Percentiles rank a stretch among this genome's conserved stretches.
Evolutionary conservation across 768 basidiomycete species (phyloP).

Genomic region (Leccinum incarnatum): DNA sequence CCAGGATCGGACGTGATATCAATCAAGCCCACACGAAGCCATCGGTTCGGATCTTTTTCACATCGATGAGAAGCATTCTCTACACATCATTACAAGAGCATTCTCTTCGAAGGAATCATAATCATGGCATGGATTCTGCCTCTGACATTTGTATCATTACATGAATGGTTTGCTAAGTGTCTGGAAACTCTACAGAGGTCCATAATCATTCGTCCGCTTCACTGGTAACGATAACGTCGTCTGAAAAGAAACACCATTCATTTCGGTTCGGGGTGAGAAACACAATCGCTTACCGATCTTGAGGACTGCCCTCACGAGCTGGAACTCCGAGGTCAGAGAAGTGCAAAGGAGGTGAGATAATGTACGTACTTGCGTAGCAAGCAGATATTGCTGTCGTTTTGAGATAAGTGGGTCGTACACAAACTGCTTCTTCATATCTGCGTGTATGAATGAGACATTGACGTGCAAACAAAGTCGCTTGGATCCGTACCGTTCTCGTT

Average conservation of each 20-base stretch:
- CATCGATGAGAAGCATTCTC: background rate
- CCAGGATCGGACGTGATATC: background rate
- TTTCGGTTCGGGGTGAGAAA: background rate
- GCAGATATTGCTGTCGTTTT: constrained; percentile 93
- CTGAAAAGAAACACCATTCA: constrained; percentile 35
- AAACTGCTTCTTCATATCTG: constrained; percentile 97
- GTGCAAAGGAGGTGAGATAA: background rate
- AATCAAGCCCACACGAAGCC: too few species aligned
- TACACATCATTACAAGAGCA: background rate
- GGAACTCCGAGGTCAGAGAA: constrained; percentile 7
- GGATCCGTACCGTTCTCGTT: constrained; percentile 75
- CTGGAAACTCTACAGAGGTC: constrained; percentile 19
- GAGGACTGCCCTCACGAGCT: constrained; percentile 83
- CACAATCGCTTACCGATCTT: constrained; percentile 66
- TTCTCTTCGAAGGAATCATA: background rate
- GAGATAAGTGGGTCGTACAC: constrained; percentile 97
- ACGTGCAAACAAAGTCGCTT: background rate
- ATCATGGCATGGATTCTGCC: background rate
- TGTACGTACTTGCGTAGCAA: constrained; percentile 83
- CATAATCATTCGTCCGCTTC: constrained; percentile 58
- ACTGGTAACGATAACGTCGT: constrained; percentile 77
- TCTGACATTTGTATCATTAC: constrained; percentile 23
- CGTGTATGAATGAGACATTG: background rate
- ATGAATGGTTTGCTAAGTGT: constrained; percentile 20
- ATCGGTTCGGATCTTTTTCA: background rate